Evolutionary conservation across 768 basidiomycete species (phyloP).

Genomic region (Mycena haematopus): DNA sequence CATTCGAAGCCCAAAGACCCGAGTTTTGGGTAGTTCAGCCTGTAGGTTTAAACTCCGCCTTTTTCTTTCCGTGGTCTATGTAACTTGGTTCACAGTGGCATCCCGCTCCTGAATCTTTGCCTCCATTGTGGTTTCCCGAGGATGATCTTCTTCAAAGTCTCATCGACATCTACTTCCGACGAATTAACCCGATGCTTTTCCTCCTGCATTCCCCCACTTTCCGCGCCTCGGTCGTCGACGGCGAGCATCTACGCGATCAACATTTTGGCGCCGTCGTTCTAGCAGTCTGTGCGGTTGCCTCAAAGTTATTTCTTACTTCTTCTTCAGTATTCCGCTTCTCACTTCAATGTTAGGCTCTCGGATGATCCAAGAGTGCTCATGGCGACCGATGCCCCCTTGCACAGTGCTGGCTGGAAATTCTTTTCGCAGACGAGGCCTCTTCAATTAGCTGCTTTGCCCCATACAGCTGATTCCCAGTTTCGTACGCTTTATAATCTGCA

Average conservation of each 20-base stretch:
- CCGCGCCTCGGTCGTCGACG: slow-evolving; percentile 47
- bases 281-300: slow-evolving; percentile 66
- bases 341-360: slow-evolving; percentile 52
- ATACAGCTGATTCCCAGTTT: background rate
- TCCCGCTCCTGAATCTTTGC: slow-evolving; percentile 29
- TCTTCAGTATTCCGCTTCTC: background rate
- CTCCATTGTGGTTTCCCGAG: slow-evolving; percentile 52
- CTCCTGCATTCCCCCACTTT: slow-evolving; percentile 75
- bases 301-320: slow-evolving; percentile 1
- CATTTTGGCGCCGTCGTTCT: slow-evolving; percentile 66
- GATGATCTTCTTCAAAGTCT: slow-evolving; percentile 44
- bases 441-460: slow-evolving; percentile 50
- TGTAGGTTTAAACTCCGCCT: background rate
- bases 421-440: slow-evolving; percentile 69
- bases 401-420: slow-evolving; percentile 66
- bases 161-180: slow-evolving; percentile 59
- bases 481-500: slow-evolving; percentile 11
- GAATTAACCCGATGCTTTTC: slow-evolving; percentile 57
- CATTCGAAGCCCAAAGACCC: slow-evolving; percentile 18
- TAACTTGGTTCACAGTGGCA: slow-evolving; percentile 1
- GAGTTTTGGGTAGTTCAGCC: slow-evolving; percentile 28
- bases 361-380: slow-evolving; percentile 50
- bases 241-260: slow-evolving; percentile 52
- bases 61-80: too few species aligned
- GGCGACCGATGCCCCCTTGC: slow-evolving; percentile 42